Evolutionary conservation across 768 basidiomycete species (phyloP).

Genomic region (Suillus placidus): DNA sequence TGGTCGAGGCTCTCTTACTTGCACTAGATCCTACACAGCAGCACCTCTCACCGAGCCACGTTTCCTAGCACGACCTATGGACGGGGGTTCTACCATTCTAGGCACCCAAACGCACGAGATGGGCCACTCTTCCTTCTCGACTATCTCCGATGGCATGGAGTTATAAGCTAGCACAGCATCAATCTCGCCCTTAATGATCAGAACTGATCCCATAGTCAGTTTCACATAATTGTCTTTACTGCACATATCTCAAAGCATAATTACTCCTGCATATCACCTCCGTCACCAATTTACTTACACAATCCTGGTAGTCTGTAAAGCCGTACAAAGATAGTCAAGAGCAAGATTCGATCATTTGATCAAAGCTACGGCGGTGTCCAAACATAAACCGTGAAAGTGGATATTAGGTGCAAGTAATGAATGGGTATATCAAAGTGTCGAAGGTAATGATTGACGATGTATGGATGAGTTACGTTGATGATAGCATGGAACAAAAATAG

Average conservation of each 20-base stretch:
- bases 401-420: slow-evolving; percentile 40
- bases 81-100: neutral
- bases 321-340: slow-evolving; percentile 26
- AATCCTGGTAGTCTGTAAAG: slow-evolving; percentile 33
- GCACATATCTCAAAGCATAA: slow-evolving; percentile 19
- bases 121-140: neutral
- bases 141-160: neutral
- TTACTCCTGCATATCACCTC: slow-evolving; percentile 4
- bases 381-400: slow-evolving; percentile 32
- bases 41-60: neutral
- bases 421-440: slow-evolving; percentile 42
- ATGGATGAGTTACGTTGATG: slow-evolving; percentile 27
- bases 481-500: slow-evolving; percentile 25
- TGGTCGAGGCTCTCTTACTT: neutral
- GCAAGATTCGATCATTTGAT: slow-evolving; percentile 27
- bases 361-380: slow-evolving; percentile 28
- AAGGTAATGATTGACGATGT: slow-evolving; percentile 39
- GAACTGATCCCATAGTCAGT: neutral
- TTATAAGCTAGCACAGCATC: neutral
- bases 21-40: neutral
- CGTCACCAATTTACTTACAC: slow-evolving; percentile 32
- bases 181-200: neutral
- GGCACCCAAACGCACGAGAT: neutral
- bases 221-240: slow-evolving; percentile 11
- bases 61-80: neutral